Evolutionary conservation across 129 eudicot genomes (phyloP), one percentile per base, ranked within the genome.

Genomic region (Arctium minus): DNA sequence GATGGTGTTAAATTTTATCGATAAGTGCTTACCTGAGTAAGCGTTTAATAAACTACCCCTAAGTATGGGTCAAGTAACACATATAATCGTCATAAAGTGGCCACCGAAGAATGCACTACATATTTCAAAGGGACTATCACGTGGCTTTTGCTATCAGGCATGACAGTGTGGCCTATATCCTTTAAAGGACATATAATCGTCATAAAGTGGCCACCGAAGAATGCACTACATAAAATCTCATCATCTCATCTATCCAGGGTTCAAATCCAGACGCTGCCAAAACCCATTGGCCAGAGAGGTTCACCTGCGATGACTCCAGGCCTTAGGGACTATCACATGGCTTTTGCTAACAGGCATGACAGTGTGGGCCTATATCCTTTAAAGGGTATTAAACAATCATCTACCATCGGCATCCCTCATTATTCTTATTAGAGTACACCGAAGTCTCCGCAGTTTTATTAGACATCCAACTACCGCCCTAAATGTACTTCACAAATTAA

Each of bases 381-480:
- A 38, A 72, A 60, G 33, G 39, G 76, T 42, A 79, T 65, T 73
- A 40, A 84, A 79, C 37, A 30, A 36, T 8, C 29, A 53, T 70
- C 82, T 53, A 74, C 86, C 56, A 62, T 81, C 42, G 18, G 42
- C 79, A 73, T 73, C 68, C 74, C 8, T 64, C 62, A 31, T 81
- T 81, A 29, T 81, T 81, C 64, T 81, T 56, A 73, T 48, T 1
- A 56, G 29, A 60, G 73, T 73, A 53, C 73, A 73, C 32, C 79
- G 32, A 80, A 72, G 39, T 80, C 37, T 72, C 27, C 84, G 72
- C 30, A n/a, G 12, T 56, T 73, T 44, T 73, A 65, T 73, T 67
- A 73, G 71, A 79, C 73, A 69, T 73, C 76, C 87, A 74, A 79
- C 87, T 4, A 79, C 87, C 72, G 1, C 9, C 32, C 73, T 84